Percentiles rank a stretch among this genome's conserved stretches.
phyloP scores from a whole-genome alignment of 768 basidiomycete species.

The Leccinellum luteum region DNA sequence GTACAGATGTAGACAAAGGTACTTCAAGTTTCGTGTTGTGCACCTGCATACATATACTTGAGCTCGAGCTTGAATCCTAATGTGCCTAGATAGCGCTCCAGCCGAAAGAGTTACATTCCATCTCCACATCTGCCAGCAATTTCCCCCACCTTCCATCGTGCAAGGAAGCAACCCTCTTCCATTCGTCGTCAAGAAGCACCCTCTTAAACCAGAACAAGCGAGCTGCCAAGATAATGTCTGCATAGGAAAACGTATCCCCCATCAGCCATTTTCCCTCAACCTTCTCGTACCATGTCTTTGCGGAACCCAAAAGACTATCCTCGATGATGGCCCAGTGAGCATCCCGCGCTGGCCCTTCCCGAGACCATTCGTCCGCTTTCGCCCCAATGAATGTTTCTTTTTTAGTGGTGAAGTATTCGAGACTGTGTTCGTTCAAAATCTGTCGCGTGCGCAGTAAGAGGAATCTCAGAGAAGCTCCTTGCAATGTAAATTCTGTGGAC shows the following conservation, averaged over 20 bases:
- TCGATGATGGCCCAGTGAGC: slow-evolving; percentile 26
- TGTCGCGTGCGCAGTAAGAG: slow-evolving; percentile 19
- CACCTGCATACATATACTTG: too few species aligned
- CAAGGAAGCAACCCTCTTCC: slow-evolving; percentile 23
- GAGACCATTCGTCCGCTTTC: slow-evolving; percentile 40
- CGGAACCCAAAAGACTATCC: slow-evolving; percentile 3
- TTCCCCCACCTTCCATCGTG: slow-evolving; percentile 27
- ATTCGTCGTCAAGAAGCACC: slow-evolving; percentile 22
- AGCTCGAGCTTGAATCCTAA: too few species aligned
- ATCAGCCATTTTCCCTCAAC: slow-evolving; percentile 29
- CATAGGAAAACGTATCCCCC: slow-evolving; percentile 29
- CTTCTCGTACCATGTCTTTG: slow-evolving; percentile 21
- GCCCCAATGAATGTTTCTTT: slow-evolving; percentile 31
- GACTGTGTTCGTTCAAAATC: slow-evolving; percentile 31
- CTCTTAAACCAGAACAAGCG: slow-evolving; percentile 14
- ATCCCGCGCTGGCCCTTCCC: slow-evolving; percentile 32
- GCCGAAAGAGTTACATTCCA: slow-evolving; percentile 27
- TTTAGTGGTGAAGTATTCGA: slow-evolving; percentile 37
- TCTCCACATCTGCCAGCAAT: slow-evolving; percentile 23
- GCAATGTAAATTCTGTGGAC: neutral
- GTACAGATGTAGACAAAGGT: too few species aligned
- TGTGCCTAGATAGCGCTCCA: too few species aligned
- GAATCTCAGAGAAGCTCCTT: slow-evolving; percentile 2
- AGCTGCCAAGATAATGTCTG: slow-evolving; percentile 25
- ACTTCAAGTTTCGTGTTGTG: too few species aligned